A percentile compares a stretch with the other conserved stretches of the same genome.
These are phyloP conservation scores for Polychytrium aggregatum DNA, from an alignment of 192 early-diverging fungal genomes.

Conservation along the genomic window DNA sequence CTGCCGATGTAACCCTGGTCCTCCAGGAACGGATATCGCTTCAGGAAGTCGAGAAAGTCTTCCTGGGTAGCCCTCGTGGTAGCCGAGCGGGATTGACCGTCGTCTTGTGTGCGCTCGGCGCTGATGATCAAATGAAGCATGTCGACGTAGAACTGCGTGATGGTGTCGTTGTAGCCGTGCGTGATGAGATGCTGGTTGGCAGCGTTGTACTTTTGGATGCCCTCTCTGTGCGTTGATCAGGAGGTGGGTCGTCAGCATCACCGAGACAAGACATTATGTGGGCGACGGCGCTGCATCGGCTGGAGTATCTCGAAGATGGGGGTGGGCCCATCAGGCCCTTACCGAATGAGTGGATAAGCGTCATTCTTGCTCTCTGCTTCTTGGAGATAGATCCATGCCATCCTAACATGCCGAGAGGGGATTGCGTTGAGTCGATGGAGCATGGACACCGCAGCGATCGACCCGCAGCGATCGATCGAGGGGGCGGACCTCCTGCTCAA, in stretches of 20 bases:
- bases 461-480: background rate
- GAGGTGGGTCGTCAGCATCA: background rate
- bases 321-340: conserved; percentile 1
- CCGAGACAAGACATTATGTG: too few relatives aligned
- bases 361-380: conserved; percentile 6
- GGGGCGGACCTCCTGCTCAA: background rate
- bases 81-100: background rate
- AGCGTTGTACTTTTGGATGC: conserved; percentile 15
- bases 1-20: conserved; percentile 3
- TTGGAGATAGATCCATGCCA: conserved; percentile 27
- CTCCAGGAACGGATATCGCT: conserved; percentile 15
- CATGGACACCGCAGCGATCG: too few relatives aligned
- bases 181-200: conserved; percentile 11
- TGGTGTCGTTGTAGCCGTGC: conserved; percentile 28
- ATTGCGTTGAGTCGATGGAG: too few relatives aligned
- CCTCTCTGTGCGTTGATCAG: conserved; percentile 8
- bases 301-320: background rate
- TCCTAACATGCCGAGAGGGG: conserved; percentile 5
- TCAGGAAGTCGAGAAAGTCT: conserved; percentile 17
- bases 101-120: conserved; percentile 3
- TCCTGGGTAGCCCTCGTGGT: background rate
- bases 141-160: conserved; percentile 20
- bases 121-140: conserved; percentile 12
- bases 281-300: background rate
- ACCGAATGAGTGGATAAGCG: conserved; percentile 13